Evolutionary conservation across 495 filamentous ascomycete species (phyloP), one percentile per base, ranked within the genome.

Genomic region (Neurospora sp.): DNA sequence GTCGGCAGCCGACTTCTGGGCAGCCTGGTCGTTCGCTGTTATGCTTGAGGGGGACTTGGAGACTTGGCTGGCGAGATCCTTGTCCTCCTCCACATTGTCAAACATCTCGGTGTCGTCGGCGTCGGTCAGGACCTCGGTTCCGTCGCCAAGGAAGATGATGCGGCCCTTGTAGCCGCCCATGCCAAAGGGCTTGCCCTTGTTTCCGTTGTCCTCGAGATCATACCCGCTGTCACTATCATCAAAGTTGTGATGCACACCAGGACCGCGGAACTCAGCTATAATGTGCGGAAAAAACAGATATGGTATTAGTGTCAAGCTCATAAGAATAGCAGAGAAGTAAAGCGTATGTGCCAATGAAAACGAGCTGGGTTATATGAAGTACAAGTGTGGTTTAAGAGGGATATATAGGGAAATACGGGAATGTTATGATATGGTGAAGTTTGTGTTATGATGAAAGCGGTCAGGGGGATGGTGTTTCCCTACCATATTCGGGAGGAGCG

Each of bases 401-500:
- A 66, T 34, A 66, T 66, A 66, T 66, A 34, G 54, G 54, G 54
- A 66, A 66, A 66, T 66, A 66, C 13, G 54, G 54, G 54, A 15
- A 66, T 17, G 38, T 36, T 66, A 28, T 38, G 36, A 42, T 28
- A 37, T 31, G 28, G 59, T 19, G 48, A 24, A 43, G 39, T 11
- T n/a, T 66, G 48, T 38, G 70, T 24, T 38, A 40, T 11, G 59
- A 45, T 37, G 70, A 69, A 36, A 71, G 43, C 38, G 17, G 38
- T 43, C 76, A 76, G 24, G 71, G 42, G 71, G 76, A 76, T 39
- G 78, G 73, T 72, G 74, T 70, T 71, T 81, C 77, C 94, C 92
- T 97, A 92, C 96, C 96, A 86, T 98, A 99, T 91, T 99, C 96
- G 77, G 95, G 96, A 84, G 96, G 96, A 83, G 96, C 96, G 86